These are phyloP conservation scores for Hyphodiscus hymeniophilus DNA, from an alignment of 495 filamentous ascomycete genomes.

Conservation along the genomic window DNA sequence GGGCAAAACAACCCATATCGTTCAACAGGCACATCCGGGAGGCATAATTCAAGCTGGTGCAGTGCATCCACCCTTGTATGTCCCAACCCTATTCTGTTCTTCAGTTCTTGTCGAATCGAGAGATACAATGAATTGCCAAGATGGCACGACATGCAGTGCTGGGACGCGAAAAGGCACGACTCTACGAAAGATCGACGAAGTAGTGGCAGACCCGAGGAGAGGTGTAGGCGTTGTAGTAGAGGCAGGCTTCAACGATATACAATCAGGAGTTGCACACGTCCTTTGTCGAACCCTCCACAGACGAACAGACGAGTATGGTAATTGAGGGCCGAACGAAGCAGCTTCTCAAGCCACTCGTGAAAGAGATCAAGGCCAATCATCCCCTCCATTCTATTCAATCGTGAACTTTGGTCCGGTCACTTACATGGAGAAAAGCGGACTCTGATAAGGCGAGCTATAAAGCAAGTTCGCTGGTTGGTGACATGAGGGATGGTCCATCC, in stretches of 20 bases:
- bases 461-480: conserved; percentile 41
- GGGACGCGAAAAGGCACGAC: conserved; percentile 38
- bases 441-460: conserved; percentile 40
- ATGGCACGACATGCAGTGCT: conserved; percentile 30
- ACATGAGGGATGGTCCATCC: conserved; percentile 48
- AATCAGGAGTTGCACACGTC: conserved; percentile 53
- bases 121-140: conserved; percentile 27
- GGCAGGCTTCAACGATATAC: conserved; percentile 46
- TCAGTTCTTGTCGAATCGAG: conserved; percentile 35
- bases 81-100: conserved; percentile 37
- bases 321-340: conserved; percentile 49
- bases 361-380: conserved; percentile 33
- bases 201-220: conserved; percentile 39
- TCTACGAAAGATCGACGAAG: conserved; percentile 36
- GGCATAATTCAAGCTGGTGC: conserved; percentile 42
- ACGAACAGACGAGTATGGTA: conserved; percentile 55
- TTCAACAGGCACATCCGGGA: conserved; percentile 52
- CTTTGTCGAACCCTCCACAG: conserved; percentile 47
- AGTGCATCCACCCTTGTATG: conserved; percentile 37
- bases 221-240: conserved; percentile 38
- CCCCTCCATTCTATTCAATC: conserved; percentile 45
- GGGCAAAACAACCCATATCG: conserved; percentile 39
- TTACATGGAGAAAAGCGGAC: conserved; percentile 28
- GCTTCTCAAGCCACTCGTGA: conserved; percentile 40
- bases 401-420: conserved; percentile 58